Evolutionary conservation across 331 rosid genomes (phyloP).

Genomic region (Pyracantha coccinea): DNA sequence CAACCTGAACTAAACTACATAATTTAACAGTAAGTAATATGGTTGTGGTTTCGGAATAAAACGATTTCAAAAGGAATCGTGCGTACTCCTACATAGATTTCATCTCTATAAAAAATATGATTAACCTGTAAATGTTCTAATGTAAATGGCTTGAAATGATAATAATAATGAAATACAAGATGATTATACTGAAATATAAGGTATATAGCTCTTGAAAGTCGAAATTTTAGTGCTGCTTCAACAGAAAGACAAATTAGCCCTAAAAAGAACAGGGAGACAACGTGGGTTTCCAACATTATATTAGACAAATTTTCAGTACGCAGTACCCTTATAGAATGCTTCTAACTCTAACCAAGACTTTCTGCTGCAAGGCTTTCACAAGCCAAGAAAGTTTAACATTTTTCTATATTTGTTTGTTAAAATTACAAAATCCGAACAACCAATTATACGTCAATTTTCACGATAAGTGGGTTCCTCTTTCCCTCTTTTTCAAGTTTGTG

Average conservation of each 20-base stretch:
- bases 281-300: neutral
- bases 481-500: neutral
- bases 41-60: neutral
- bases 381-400: neutral
- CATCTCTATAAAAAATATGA: neutral
- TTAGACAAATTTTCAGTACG: neutral
- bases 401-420: neutral
- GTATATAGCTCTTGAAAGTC: neutral
- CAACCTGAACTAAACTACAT: neutral
- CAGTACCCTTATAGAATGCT: neutral
- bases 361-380: neutral
- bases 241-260: neutral
- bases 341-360: neutral
- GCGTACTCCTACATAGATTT: no score
- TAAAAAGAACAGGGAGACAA: neutral
- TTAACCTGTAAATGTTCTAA: neutral
- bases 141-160: neutral
- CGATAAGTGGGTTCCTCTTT: constrained; percentile 2
- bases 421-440: neutral
- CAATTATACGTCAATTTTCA: neutral
- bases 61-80: neutral
- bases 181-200: neutral
- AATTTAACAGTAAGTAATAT: no score
- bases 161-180: constrained; percentile 6
- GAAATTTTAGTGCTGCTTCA: neutral